A percentile compares a stretch with the other conserved stretches of the same genome.
Conservation (phyloP, 2,329 filamentous ascomycete species). For the Talaromyces islandicus region DNA sequence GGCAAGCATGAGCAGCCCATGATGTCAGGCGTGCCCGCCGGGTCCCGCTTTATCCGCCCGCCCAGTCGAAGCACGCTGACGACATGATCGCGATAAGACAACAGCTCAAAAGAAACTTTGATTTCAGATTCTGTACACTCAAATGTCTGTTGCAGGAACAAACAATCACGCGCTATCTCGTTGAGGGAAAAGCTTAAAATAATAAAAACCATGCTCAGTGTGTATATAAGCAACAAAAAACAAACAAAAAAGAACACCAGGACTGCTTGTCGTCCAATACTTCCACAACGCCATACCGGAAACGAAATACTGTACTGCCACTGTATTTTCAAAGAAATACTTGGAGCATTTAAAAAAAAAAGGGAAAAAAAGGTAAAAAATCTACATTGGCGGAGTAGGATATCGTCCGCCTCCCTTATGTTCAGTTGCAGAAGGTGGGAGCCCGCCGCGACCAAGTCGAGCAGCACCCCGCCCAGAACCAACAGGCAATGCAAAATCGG, state of each 20-base stretch:
- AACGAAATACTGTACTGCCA: neutral
- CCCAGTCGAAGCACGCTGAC: neutral
- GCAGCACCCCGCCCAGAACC: conserved; percentile 12
- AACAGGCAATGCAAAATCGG: conserved; percentile 73
- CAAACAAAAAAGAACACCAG: neutral
- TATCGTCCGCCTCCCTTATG: conserved; percentile 2
- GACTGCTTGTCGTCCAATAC: neutral
- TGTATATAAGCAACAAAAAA: neutral
- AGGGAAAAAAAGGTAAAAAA: neutral
- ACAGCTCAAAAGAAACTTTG: too few species aligned
- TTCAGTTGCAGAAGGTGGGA: conserved; percentile 13
- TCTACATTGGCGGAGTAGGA: neutral
- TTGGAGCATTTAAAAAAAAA: too few species aligned
- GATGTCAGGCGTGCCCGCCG: neutral
- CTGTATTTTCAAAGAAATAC: neutral
- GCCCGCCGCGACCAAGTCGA: conserved; percentile 10
- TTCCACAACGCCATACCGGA: neutral
- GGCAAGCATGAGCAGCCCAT: neutral
- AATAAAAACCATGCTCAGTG: neutral
- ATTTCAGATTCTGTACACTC: neutral
- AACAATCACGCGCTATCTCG: neutral
- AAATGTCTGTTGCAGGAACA: neutral
- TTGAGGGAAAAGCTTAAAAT: neutral
- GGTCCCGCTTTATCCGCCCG: neutral
- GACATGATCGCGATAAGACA: neutral